Evolutionary conservation across 2,329 filamentous ascomycete genomes (phyloP).

Genomic region (Alternaria sp.): DNA sequence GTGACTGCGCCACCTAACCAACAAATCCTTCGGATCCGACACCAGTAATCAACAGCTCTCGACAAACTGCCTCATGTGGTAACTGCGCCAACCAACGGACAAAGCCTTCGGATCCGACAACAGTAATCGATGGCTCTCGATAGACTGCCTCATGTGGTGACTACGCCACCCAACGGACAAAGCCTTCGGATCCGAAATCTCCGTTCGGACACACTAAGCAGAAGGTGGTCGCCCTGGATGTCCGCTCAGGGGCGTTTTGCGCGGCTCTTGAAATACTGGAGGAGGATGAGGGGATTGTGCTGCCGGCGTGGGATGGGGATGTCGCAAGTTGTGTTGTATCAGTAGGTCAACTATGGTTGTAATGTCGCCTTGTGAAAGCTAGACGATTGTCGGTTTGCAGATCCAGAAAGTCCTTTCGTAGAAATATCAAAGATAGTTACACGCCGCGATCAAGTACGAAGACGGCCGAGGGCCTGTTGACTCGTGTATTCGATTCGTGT

Average conservation of each 20-base stretch:
- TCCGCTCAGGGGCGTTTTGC: rapidly evolving
- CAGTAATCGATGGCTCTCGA: no score
- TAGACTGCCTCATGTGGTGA: no score
- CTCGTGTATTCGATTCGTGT: neutral
- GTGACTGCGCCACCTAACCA: no score
- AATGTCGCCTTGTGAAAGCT: neutral
- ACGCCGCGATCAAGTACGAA: neutral
- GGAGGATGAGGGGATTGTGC: neutral
- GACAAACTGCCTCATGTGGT: no score
- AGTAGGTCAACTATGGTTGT: rapidly evolving
- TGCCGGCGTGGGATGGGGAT: neutral
- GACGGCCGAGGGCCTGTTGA: neutral
- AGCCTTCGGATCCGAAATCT: neutral
- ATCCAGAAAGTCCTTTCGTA: neutral
- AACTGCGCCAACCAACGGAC: no score
- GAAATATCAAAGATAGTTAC: neutral
- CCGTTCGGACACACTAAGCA: neutral
- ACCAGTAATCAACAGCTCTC: no score
- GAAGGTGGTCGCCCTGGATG: no score
- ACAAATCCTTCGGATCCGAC: no score
- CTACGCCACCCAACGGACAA: neutral
- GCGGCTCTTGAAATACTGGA: neutral
- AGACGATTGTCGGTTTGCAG: neutral
- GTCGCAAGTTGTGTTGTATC: neutral
- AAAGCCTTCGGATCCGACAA: no score